Evolutionary conservation across 192 early-diverging fungal species (phyloP).

Genomic region (Coemansia sp.): DNA sequence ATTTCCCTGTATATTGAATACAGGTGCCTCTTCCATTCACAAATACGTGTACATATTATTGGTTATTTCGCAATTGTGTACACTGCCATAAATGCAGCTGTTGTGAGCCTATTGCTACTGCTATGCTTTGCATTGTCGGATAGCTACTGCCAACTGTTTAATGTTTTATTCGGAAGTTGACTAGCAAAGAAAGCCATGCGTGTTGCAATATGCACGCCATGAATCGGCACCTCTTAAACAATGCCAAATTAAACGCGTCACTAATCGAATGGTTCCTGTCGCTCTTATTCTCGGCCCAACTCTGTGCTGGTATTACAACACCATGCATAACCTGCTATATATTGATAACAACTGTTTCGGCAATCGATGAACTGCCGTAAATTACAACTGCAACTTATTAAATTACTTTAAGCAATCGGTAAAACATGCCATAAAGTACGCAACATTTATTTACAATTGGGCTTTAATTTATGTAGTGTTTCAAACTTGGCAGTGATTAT

Average conservation of each 20-base stretch:
- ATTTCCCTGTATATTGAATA: constrained; percentile 5
- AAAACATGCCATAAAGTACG: no score
- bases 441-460: no score
- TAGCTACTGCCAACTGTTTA: neutral
- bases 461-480: no score
- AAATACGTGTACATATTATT: neutral
- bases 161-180: neutral
- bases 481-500: no score
- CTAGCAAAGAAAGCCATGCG: neutral
- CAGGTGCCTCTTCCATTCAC: constrained; percentile 6
- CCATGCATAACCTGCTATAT: neutral
- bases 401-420: neutral
- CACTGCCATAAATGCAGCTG: neutral
- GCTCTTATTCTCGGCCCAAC: neutral
- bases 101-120: neutral
- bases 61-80: neutral
- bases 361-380: neutral
- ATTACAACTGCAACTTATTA: neutral
- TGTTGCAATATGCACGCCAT: neutral
- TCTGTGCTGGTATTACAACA: neutral
- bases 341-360: neutral
- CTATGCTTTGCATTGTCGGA: neutral
- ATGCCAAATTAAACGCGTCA: neutral
- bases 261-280: neutral
- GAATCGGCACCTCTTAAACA: neutral